A percentile compares a stretch with the other conserved stretches of the same genome.
These are phyloP conservation scores for Poa annua DNA, from an alignment of 176 grass and related monocot genomes.

Conservation along the genomic window DNA sequence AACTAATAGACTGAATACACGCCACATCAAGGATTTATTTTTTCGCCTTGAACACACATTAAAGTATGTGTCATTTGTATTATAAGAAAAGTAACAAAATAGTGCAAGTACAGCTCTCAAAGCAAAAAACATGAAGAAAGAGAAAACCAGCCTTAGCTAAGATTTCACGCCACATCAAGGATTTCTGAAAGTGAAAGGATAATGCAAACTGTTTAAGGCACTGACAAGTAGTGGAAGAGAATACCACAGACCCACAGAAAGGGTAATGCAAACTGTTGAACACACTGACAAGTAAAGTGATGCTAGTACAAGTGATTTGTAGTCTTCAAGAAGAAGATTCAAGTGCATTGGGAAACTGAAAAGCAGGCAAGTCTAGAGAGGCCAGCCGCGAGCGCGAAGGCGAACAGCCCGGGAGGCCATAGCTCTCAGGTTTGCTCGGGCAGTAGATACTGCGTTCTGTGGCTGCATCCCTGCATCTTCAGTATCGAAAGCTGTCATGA, in stretches of 20 bases:
- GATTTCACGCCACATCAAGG: conserved; percentile 7
- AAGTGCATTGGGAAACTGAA: conserved; percentile 5
- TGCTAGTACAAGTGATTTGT: conserved; percentile 1
- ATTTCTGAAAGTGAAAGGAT: conserved; percentile 19
- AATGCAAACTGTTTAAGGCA: conserved; percentile 17
- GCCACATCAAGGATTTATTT: conserved; percentile 7
- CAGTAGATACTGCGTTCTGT: conserved; percentile 46
- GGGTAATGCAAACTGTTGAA: neutral
- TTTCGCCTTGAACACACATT: no score
- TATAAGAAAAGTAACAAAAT: no score
- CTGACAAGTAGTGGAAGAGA: neutral
- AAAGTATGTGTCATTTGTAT: no score
- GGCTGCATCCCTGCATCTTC: conserved; percentile 41
- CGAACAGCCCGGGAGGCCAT: conserved; percentile 63
- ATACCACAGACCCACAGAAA: neutral
- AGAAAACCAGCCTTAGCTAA: no score
- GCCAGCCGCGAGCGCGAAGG: conserved; percentile 58
- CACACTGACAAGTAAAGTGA: conserved; percentile 14
- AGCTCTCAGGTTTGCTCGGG: conserved; percentile 68
- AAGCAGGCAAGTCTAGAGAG: conserved; percentile 40
- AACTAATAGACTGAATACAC: conserved; percentile 4
- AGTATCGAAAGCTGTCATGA: conserved; percentile 63
- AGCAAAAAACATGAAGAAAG: no score
- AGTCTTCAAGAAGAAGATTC: conserved; percentile 26
- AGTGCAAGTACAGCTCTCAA: no score